Percentiles rank a stretch among this genome's conserved stretches.
phyloP scores from a whole-genome alignment of 2,329 filamentous ascomycete genomes.

The Curvularia eragrostidis region DNA sequence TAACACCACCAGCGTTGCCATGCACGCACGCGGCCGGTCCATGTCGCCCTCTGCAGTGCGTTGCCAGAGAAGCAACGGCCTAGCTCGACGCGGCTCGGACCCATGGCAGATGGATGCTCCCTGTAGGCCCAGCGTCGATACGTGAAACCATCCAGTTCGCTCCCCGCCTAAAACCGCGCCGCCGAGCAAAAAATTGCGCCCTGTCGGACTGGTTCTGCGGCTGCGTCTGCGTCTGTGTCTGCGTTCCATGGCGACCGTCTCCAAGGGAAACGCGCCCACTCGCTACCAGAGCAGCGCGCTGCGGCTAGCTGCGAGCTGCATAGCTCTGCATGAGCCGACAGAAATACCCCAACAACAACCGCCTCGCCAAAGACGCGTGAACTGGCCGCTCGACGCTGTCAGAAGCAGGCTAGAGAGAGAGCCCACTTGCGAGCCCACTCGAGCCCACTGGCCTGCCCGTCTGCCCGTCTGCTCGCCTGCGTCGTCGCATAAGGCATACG shows the following conservation, averaged over 20 bases:
- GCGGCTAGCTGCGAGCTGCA: conserved; percentile 6
- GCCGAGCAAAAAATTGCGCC: conserved; percentile 22
- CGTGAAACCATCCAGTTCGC: conserved; percentile 36
- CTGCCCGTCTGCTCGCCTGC: background rate
- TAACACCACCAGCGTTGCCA: background rate
- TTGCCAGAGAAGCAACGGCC: conserved; percentile 32
- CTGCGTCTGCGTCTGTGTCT: conserved; percentile 19
- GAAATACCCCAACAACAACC: conserved; percentile 12
- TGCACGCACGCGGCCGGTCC: conserved; percentile 16
- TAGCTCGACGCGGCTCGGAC: conserved; percentile 29
- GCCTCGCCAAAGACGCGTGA: conserved; percentile 13
- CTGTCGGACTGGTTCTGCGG: conserved; percentile 12
- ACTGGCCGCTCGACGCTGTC: conserved; percentile 1
- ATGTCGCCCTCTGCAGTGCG: conserved; percentile 25
- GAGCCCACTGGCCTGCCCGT: background rate
- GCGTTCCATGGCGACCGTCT: conserved; percentile 35
- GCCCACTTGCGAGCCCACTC: background rate
- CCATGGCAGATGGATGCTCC: conserved; percentile 31
- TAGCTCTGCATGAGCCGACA: background rate
- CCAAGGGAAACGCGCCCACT: conserved; percentile 33
- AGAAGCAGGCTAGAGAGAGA: background rate
- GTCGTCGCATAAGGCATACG: conserved; percentile 1
- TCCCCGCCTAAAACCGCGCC: conserved; percentile 33
- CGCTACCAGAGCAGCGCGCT: conserved; percentile 19
- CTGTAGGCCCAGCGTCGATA: conserved; percentile 22